Conservation (phyloP, 106 monocot genomes). For the Acorus calamus region DNA sequence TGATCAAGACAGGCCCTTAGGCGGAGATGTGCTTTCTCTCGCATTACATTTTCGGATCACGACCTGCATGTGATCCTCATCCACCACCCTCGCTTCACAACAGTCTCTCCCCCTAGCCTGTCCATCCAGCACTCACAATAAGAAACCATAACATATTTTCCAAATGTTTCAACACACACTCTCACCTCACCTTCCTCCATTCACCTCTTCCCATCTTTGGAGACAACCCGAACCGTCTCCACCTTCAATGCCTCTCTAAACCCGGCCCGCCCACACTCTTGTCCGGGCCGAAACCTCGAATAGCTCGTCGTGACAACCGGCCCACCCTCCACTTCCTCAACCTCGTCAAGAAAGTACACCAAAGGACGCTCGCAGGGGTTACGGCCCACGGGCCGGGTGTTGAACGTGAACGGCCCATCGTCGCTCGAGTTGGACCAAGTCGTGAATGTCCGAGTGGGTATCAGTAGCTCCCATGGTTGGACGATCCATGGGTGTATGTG, state of each 20-base stretch:
- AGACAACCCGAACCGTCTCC: constrained; percentile 33
- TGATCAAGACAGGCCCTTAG: not conserved
- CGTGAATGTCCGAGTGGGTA: too few species aligned
- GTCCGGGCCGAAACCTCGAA: constrained; percentile 1
- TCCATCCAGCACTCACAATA: not conserved
- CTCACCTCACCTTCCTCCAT: constrained; percentile 34
- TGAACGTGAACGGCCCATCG: constrained; percentile 71
- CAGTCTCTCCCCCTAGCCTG: constrained; percentile 81
- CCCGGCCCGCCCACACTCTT: constrained; percentile 1
- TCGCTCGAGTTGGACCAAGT: too few species aligned
- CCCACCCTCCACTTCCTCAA: constrained; percentile 2
- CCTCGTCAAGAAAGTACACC: constrained; percentile 33
- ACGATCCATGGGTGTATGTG: too few species aligned
- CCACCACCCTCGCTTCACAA: constrained; percentile 27
- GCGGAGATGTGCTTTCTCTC: constrained; percentile 34
- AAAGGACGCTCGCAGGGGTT: constrained; percentile 35
- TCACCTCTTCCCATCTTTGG: constrained; percentile 29
- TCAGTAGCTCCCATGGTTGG: too few species aligned
- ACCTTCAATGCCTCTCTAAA: constrained; percentile 31
- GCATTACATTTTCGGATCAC: constrained; percentile 32
- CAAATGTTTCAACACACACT: not conserved
- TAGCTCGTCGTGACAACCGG: constrained; percentile 9
- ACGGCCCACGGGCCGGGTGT: constrained; percentile 27
- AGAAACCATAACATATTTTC: too few species aligned
- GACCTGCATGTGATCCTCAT: constrained; percentile 27